phyloP scores from a whole-genome alignment of 2,329 filamentous ascomycete species.

The Microdochium nivale region DNA sequence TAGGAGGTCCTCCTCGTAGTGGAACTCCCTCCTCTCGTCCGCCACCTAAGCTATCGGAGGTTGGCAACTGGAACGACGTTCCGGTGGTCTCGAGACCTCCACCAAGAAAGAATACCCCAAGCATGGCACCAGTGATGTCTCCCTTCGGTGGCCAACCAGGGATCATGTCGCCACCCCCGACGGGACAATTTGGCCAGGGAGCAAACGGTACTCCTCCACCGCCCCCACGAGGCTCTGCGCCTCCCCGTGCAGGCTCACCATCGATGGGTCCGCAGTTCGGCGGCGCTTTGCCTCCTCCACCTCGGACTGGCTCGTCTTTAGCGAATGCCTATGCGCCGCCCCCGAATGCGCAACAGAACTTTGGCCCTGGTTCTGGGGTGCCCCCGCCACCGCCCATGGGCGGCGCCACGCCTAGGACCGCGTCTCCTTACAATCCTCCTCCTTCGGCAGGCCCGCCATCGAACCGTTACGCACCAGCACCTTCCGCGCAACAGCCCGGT shows the following conservation, averaged over 20 bases:
- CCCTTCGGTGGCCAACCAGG: conserved; percentile 64
- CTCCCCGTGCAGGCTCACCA: conserved; percentile 66
- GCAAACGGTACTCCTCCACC: conserved; percentile 64
- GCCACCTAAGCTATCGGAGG: conserved; percentile 62
- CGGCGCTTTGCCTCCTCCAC: conserved; percentile 37
- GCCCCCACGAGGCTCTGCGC: conserved; percentile 71
- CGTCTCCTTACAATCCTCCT: conserved; percentile 81
- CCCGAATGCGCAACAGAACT: conserved; percentile 28
- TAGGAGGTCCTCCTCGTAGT: conserved; percentile 52
- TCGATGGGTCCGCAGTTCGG: conserved; percentile 20
- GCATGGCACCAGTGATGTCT: conserved; percentile 57
- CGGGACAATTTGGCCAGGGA: conserved; percentile 50
- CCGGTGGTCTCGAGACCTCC: conserved; percentile 75
- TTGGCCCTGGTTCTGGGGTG: conserved; percentile 16
- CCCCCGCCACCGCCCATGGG: conserved; percentile 39
- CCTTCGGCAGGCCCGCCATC: conserved; percentile 60
- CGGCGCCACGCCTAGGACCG: conserved; percentile 53
- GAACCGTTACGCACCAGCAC: conserved; percentile 67
- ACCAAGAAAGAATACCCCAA: conserved; percentile 67
- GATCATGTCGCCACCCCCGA: conserved; percentile 47
- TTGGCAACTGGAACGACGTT: conserved; percentile 89
- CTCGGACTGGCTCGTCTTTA: conserved; percentile 46
- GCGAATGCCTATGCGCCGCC: conserved; percentile 59
- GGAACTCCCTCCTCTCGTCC: conserved; percentile 58
- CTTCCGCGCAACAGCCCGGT: conserved; percentile 42